Base-by-base conservation (phyloP, 176 grass and related monocot genomes). In the Oryza coarctata region DNA sequence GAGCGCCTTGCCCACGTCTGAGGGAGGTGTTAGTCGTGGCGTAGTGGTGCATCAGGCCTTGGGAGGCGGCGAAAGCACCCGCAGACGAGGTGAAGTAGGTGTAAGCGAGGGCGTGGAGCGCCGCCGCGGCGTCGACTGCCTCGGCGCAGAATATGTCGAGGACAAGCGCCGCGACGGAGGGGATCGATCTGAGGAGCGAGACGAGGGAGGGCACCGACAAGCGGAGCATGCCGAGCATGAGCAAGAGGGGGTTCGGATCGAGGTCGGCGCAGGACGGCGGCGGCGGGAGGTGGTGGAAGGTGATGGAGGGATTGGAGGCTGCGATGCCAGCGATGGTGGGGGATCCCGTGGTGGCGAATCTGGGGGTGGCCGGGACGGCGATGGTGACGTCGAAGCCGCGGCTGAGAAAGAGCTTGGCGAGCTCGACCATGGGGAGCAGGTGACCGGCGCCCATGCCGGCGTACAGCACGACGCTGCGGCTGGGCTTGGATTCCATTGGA, bases 381-480 rank as follows among this genome's bases (percentile, higher is more conserved):
- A 89, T 77, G 74, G 52, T 64, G 64, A 81, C 65, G 38, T 69
- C 27, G 8, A 92, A 20, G 63, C 74, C 32, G 44, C 67, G 74
- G 40, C 11, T 18, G 60, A 66, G 22, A 49, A 92, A 80, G 72
- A 83, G 67, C 78, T 89, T 89, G 68, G 86, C 86, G 26, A 89
- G 80, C 73, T 92, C 82, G 52, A 92, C 68, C 69, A 92, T 86
- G 34, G 80, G 79, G 31, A 39, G 43, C 2, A 89, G 36, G 52
- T 92, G 90, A 57, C 87, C 80, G 27, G 87, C 43, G 27, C 80
- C 90, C 14, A 68, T n/a, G 41, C 13, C 7, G 15, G 83, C 40
- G 75, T 84, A 84, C 11, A 92, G 45, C 35, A 88, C 90, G 4
- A 88, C 78, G 58, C 15, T 32, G 20, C 65, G 22, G 3, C 5